Base-by-base conservation (phyloP, 495 filamentous ascomycete genomes). In the Xylaria bambusicola region DNA sequence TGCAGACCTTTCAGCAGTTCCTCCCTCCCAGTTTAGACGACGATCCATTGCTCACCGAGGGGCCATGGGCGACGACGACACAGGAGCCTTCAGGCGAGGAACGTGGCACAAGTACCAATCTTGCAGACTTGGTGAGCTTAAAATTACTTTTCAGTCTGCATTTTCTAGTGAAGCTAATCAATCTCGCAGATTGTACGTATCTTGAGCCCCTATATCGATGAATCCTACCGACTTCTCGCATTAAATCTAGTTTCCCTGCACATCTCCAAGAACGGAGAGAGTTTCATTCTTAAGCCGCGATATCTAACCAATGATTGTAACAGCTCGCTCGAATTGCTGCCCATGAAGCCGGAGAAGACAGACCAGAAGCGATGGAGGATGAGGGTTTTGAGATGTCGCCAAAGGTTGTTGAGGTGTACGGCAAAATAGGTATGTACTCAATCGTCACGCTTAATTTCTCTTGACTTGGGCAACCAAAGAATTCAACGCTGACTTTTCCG, bases 391-490 rank as follows among this genome's bases (percentile, higher is more conserved):
- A 93, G 70, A 79, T 99, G 55, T 91, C 91, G 2, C 87, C 89
- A 3, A 98, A 97, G 73, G 90, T 96, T 9, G 81, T 97, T 9
- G 93, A 98, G 75, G 93, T 96, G 36, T 98, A 92, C 67, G 86
- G 88, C 56, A 95, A 96, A 89, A 91, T 81, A 10, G 58, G 61
- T 56, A 17, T 26, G 56, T 50, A 12, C 17, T 17, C 5, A 42
- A 17, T 20, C 35, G 1, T 4, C 13, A 33, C 13, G 7, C 18
- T 8, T 13, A 20, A 20, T 23, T 24, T 5, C 17, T 44, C 10
- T 42, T 50, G n/a, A n/a, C 18, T 47, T 15, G 3, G 20, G 36
- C 5, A 8, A 26, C 10, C 10, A 2, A 20, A 12, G 4, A 7
- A 17, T 23, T 3, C n/a, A 45, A 18, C 5, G 36, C 56, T 59